These are phyloP conservation scores for Nakazawaea siamensis DNA, from an alignment of 805 yeast species.

Conservation along the genomic window DNA sequence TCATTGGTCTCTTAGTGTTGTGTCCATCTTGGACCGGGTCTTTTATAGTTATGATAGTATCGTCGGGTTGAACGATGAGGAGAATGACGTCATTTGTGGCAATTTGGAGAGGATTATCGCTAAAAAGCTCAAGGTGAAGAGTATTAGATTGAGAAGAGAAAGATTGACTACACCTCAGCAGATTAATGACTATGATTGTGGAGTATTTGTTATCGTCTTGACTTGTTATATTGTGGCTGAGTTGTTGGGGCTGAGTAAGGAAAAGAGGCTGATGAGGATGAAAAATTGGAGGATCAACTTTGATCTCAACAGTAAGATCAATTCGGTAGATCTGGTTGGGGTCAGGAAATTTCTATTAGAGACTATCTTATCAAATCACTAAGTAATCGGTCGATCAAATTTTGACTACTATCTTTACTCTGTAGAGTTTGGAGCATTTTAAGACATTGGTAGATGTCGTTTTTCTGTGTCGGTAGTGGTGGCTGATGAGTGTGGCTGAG, in stretches of 20 bases:
- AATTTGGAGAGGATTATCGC: constrained; percentile 5
- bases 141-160: constrained; percentile 10
- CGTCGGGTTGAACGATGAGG: constrained; percentile 32
- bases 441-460: constrained; percentile 58
- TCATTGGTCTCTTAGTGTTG: constrained; percentile 67
- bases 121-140: background rate
- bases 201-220: constrained; percentile 34
- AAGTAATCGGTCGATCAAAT: constrained; percentile 46
- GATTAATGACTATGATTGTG: constrained; percentile 60
- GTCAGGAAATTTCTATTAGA: constrained; percentile 3
- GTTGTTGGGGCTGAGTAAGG: constrained; percentile 12
- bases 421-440: constrained; percentile 46
- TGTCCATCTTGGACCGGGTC: constrained; percentile 36
- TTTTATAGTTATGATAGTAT: constrained; percentile 56
- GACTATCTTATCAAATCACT: constrained; percentile 1
- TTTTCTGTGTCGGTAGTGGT: background rate
- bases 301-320: constrained; percentile 4
- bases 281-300: constrained; percentile 5
- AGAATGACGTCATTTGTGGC: constrained; percentile 8
- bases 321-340: constrained; percentile 1
- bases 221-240: constrained; percentile 15
- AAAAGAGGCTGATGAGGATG: background rate
- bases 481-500: background rate
- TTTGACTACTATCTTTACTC: constrained; percentile 48
- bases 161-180: constrained; percentile 44